Evolutionary conservation across 2,329 filamentous ascomycete species (phyloP), one percentile per base, ranked within the genome.

Genomic region (Colletotrichum sp.): DNA sequence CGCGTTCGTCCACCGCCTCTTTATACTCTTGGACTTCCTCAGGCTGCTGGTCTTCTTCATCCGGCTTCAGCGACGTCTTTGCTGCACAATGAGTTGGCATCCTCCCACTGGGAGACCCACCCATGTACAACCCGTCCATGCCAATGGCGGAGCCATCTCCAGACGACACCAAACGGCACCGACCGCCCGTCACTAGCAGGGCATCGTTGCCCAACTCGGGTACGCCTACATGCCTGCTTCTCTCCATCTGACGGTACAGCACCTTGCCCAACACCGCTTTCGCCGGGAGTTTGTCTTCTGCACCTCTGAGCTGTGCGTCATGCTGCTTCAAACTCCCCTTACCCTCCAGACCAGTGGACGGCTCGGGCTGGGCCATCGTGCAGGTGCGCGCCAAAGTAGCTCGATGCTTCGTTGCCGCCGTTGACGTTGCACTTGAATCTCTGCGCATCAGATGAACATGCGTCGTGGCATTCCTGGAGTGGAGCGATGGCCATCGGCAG

Each of bases 71-170:
- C 72, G 57, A 77, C 67, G 68, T 65, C 48, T 74, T 52, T 69
- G 72, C 70, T 78, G 77, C 77, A 78, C 70, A 77, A 76, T 78
- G 77, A 77, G 77, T 59, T 78, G 77, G 77, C 77, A 78, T 68
- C 67, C 60, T 77, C 72, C 65, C 72, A 75, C 76, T 75, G 66
- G 75, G 70, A 69, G 74, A 71, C 76, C 77, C 77, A 78, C 77
- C 66, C 68, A 69, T 72, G 77, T 77, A 75, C 77, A 64, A 78
- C 75, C 60, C 44, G 71, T 72, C 75, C 69, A 66, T 73, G 65
- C 68, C 63, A 78, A 77, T 78, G 77, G 77, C 71, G 75, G 68
- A 59, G 30, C 63, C 70, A 52, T 63, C 59, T n/a, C 39, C 57
- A 68, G 36, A 73, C 48, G 26, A 16, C 70, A 68, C 32, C 64